A percentile compares a stretch with the other conserved stretches of the same genome.
These are phyloP conservation scores for Dalbergia cultrata DNA, from an alignment of 306 rosid species.

Conservation along the genomic window DNA sequence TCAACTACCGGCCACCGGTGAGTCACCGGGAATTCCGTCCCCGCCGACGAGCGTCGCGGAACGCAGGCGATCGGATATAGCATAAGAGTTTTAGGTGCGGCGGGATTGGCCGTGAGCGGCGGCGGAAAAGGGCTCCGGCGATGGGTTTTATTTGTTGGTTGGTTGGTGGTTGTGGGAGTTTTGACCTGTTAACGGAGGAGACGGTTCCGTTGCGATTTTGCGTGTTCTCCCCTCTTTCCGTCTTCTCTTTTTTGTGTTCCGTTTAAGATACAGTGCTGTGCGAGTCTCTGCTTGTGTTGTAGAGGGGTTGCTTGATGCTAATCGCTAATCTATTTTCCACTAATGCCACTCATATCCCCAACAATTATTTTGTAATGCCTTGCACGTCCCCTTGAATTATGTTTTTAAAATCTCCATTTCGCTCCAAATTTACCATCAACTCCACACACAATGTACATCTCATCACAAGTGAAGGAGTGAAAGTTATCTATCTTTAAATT, in stretches of 20 bases:
- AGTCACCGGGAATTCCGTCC: conserved; percentile 63
- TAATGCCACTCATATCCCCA: conserved; percentile 46
- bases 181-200: conserved; percentile 65
- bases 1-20: conserved; percentile 61
- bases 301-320: conserved; percentile 37
- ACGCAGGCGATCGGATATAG: conserved; percentile 67
- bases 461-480: too few relatives aligned
- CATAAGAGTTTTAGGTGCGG: conserved; percentile 53
- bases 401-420: too few relatives aligned
- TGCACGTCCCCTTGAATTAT: conserved; percentile 25
- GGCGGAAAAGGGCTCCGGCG: conserved; percentile 40
- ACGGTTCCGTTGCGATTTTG: conserved; percentile 52
- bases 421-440: too few relatives aligned
- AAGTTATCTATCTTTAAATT: too few relatives aligned
- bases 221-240: not conserved
- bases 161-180: conserved; percentile 45
- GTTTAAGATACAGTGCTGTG: conserved; percentile 25
- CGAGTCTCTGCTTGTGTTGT: conserved; percentile 33
- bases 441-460: too few relatives aligned
- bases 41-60: conserved; percentile 70
- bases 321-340: conserved; percentile 47
- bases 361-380: conserved; percentile 17
- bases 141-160: conserved; percentile 21
- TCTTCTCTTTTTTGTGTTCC: conserved; percentile 30
- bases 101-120: conserved; percentile 40